phyloP scores from a whole-genome alignment of 2,329 filamentous ascomycete species.

The Xylariaceae sp. region DNA sequence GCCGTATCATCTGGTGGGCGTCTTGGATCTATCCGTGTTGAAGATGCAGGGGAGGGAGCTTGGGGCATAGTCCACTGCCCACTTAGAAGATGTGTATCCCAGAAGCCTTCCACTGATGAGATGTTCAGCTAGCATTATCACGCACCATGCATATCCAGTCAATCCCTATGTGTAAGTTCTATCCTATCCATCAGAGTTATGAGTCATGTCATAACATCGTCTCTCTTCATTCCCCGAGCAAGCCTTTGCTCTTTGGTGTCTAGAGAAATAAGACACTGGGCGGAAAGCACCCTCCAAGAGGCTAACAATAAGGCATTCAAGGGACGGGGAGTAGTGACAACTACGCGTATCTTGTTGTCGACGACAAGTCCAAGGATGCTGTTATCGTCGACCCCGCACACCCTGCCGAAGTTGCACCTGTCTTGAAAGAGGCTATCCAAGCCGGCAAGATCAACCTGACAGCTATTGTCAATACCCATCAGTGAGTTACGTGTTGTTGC shows the following conservation, averaged over 20 bases:
- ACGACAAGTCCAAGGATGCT: slow-evolving; percentile 74
- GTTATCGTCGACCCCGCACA: slow-evolving; percentile 79
- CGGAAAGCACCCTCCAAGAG: too few relatives aligned
- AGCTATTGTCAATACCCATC: slow-evolving; percentile 93
- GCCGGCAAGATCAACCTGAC: slow-evolving; percentile 75
- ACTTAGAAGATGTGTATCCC: too few relatives aligned
- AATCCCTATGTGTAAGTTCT: slow-evolving; percentile 78
- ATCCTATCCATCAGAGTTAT: slow-evolving; percentile 8
- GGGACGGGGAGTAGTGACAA: slow-evolving; percentile 78
- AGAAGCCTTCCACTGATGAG: too few relatives aligned
- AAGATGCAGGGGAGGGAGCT: background rate
- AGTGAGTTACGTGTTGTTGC: slow-evolving; percentile 59
- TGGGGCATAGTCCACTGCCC: background rate
- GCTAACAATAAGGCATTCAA: slow-evolving; percentile 31
- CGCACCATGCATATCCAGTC: slow-evolving; percentile 80
- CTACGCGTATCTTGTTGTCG: slow-evolving; percentile 79
- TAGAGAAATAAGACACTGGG: too few relatives aligned
- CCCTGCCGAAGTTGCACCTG: slow-evolving; percentile 64
- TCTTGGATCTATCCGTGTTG: background rate
- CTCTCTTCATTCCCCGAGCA: background rate
- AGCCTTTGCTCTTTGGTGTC: background rate
- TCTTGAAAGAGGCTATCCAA: slow-evolving; percentile 71
- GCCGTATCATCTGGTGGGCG: background rate
- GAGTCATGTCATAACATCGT: background rate
- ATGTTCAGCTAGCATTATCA: slow-evolving; percentile 27